Conservation (phyloP, 768 basidiomycete species). For the Leccinum longicurvipes region DNA sequence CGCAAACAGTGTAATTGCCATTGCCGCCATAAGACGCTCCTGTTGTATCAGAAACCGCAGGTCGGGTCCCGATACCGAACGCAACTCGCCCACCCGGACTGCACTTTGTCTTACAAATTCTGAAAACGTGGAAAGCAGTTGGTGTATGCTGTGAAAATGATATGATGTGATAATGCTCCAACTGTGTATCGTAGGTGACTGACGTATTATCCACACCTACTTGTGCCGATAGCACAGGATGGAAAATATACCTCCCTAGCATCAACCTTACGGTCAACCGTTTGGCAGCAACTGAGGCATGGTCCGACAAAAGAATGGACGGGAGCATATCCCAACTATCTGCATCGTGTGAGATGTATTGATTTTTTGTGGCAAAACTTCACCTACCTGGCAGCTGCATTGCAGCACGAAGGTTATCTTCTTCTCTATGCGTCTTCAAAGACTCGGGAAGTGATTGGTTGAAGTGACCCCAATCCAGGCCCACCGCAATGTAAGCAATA, state of each 20-base stretch:
- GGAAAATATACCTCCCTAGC: constrained; percentile 55
- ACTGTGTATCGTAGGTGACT: constrained; percentile 7
- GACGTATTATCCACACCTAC: constrained; percentile 16
- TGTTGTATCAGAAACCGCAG: constrained; percentile 18
- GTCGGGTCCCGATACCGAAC: constrained; percentile 2
- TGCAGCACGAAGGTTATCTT: constrained; percentile 55
- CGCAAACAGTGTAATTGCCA: constrained; percentile 36
- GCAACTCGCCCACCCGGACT: constrained; percentile 10
- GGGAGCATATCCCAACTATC: constrained; percentile 54
- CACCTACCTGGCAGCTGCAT: constrained; percentile 63
- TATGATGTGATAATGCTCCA: not conserved
- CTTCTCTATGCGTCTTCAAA: constrained; percentile 41
- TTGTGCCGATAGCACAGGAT: constrained; percentile 32
- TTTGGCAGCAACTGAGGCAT: constrained; percentile 57
- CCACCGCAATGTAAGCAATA: constrained; percentile 29
- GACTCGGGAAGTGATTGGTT: constrained; percentile 23
- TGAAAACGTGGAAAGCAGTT: constrained; percentile 12
- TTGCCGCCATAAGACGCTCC: constrained; percentile 32
- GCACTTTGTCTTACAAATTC: constrained; percentile 23
- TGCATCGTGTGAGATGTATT: constrained; percentile 25
- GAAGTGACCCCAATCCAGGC: constrained; percentile 11
- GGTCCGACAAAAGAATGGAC: constrained; percentile 42
- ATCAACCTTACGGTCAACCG: constrained; percentile 55
- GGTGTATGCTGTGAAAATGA: constrained; percentile 9
- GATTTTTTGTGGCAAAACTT: not conserved